phyloP scores from a whole-genome alignment of 169 alveolate species.

The Pseudocohnilembus persalinus region DNA sequence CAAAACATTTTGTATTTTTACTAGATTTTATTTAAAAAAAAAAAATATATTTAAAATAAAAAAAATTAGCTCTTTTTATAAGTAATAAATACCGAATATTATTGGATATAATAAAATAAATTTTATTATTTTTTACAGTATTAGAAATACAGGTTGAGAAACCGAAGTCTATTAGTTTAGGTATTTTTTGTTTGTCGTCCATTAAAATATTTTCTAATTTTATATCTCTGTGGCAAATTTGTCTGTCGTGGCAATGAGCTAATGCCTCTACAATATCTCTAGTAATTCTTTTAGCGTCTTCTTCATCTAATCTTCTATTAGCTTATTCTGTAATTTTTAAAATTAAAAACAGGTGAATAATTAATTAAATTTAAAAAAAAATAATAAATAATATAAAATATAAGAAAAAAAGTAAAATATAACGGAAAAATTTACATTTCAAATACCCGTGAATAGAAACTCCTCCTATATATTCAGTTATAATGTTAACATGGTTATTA shows the following conservation, averaged over 20 bases:
- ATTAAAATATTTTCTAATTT: constrained; percentile 82
- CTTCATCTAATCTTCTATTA: constrained; percentile 73
- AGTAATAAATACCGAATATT: no score
- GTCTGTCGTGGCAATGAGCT: constrained; percentile 70
- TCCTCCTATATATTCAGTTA: constrained; percentile 83
- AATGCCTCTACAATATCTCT: constrained; percentile 65
- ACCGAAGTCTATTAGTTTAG: constrained; percentile 78
- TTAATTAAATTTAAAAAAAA: no score
- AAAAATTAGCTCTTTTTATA: no score
- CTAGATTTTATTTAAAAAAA: constrained; percentile 39
- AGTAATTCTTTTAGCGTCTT: constrained; percentile 64
- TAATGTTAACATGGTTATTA: constrained; percentile 64
- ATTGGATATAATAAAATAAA: no score
- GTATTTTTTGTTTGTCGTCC: constrained; percentile 50
- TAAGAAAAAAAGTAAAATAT: background rate
- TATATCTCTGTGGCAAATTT: constrained; percentile 85
- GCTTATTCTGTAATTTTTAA: constrained; percentile 35
- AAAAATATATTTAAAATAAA: no score
- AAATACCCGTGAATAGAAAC: constrained; percentile 75
- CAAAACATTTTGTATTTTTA: constrained; percentile 70
- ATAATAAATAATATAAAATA: no score
- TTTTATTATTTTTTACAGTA: constrained; percentile 8
- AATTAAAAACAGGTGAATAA: no score
- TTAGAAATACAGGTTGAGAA: constrained; percentile 67
- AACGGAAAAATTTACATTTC: constrained; percentile 36